A percentile compares a stretch with the other conserved stretches of the same genome.
These are phyloP conservation scores for Earliella scabrosa DNA, from an alignment of 1,284 basidiomycete species.

Conservation along the genomic window DNA sequence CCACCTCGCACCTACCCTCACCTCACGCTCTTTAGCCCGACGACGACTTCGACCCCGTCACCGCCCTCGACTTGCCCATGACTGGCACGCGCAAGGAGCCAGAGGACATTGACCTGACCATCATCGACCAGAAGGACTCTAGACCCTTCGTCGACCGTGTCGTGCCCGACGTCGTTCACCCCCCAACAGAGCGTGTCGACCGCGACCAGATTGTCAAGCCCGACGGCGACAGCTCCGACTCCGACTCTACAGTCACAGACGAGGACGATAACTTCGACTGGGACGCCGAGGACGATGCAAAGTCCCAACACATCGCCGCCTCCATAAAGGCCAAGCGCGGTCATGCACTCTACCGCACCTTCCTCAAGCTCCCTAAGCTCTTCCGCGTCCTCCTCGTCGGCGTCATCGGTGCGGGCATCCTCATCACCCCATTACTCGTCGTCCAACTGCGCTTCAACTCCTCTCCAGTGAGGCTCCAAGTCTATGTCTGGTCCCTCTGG, in stretches of 20 bases:
- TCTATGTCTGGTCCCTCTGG: constrained; percentile 77
- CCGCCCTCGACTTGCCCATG: constrained; percentile 7
- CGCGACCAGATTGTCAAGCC: constrained; percentile 28
- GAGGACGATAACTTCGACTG: constrained; percentile 76
- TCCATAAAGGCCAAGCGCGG: constrained; percentile 51
- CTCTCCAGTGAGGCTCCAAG: constrained; percentile 53
- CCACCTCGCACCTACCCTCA: neutral
- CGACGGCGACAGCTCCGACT: constrained; percentile 35
- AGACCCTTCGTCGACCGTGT: constrained; percentile 17
- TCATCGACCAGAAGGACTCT: constrained; percentile 20
- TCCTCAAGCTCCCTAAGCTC: constrained; percentile 68
- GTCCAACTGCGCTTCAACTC: constrained; percentile 63
- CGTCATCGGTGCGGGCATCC: constrained; percentile 59
- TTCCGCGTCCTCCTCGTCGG: constrained; percentile 61
- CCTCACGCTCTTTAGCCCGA: constrained; percentile 15
- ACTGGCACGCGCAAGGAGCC: constrained; percentile 11
- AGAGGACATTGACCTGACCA: constrained; percentile 31
- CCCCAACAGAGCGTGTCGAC: constrained; percentile 21
- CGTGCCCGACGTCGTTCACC: constrained; percentile 21
- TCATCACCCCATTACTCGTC: constrained; percentile 72
- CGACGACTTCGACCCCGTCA: neutral
- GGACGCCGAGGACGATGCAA: constrained; percentile 59
- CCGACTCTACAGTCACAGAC: constrained; percentile 63
- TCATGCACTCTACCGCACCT: constrained; percentile 62
- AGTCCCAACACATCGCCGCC: constrained; percentile 24